Percentiles rank a stretch among this genome's conserved stretches.
These are phyloP conservation scores for Salvia sclarea DNA, from an alignment of 305 asterid genomes.

Conservation along the genomic window DNA sequence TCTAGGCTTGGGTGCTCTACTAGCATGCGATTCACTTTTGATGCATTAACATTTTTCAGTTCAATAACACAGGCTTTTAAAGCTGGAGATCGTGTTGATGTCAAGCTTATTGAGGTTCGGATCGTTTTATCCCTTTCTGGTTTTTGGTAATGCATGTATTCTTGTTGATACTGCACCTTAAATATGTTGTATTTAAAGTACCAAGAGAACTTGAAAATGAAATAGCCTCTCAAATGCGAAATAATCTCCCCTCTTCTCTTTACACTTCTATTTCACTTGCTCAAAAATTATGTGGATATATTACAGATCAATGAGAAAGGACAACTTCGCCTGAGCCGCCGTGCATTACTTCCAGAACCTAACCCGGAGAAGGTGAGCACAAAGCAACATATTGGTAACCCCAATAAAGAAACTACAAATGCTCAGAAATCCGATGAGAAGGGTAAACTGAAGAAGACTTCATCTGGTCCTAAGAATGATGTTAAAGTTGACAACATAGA, in stretches of 20 bases:
- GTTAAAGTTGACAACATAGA: constrained; percentile 35
- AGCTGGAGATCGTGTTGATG: constrained; percentile 93
- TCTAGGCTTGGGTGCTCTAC: constrained; percentile 19
- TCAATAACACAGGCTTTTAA: constrained; percentile 63
- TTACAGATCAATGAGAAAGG: constrained; percentile 94
- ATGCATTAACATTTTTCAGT: constrained; percentile 32
- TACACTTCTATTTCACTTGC: background rate
- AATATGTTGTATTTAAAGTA: background rate
- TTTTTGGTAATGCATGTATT: constrained; percentile 20
- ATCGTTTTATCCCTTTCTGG: constrained; percentile 28
- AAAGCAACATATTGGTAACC: constrained; percentile 46
- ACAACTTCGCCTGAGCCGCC: constrained; percentile 89
- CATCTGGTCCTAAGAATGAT: constrained; percentile 36
- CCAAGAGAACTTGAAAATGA: background rate
- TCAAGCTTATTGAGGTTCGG: constrained; percentile 91
- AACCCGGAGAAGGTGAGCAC: constrained; percentile 49
- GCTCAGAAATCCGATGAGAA: constrained; percentile 46
- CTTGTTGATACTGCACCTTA: background rate
- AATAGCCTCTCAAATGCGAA: background rate
- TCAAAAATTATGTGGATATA: constrained; percentile 25
- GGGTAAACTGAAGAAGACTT: constrained; percentile 41
- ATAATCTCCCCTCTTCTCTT: background rate
- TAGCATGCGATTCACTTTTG: constrained; percentile 15
- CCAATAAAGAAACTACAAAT: constrained; percentile 41
- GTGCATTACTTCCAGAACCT: constrained; percentile 84